Conservation (phyloP, 169 alveolate genomes). For the Cryptosporidium felis region DNA sequence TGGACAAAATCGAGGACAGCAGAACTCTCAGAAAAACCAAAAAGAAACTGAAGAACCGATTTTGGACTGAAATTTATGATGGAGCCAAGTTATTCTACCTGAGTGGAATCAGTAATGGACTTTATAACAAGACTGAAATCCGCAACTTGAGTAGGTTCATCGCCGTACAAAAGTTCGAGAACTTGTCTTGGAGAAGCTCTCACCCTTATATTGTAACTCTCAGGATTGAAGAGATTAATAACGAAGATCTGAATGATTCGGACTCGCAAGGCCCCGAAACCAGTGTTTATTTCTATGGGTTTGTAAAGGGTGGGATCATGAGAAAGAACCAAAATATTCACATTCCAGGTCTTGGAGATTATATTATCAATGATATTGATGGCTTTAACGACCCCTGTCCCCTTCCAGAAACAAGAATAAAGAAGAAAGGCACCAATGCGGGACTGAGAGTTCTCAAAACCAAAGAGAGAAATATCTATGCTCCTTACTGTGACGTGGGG, state of each 20-base stretch:
- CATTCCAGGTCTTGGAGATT: conserved; percentile 93
- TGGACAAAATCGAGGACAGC: conserved; percentile 93
- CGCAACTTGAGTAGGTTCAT: conserved; percentile 94
- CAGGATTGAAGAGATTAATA: conserved; percentile 86
- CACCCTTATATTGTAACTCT: conserved; percentile 97
- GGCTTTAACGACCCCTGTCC: conserved; percentile 87
- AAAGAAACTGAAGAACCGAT: conserved; percentile 93
- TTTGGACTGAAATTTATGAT: conserved; percentile 97
- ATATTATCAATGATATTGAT: conserved; percentile 78
- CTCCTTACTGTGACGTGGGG: conserved; percentile 98
- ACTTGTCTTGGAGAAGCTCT: conserved; percentile 92
- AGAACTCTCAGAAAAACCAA: conserved; percentile 91
- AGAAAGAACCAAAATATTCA: conserved; percentile 84
- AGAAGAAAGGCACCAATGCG: conserved; percentile 77
- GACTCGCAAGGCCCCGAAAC: conserved; percentile 71
- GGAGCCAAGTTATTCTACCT: conserved; percentile 97
- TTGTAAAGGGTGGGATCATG: conserved; percentile 91
- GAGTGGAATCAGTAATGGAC: conserved; percentile 92
- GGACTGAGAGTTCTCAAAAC: conserved; percentile 90
- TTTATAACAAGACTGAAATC: conserved; percentile 92
- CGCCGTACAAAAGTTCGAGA: conserved; percentile 89
- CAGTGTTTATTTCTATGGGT: conserved; percentile 92
- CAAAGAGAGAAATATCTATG: conserved; percentile 94
- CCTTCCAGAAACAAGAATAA: conserved; percentile 79
- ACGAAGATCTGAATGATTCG: not conserved